These are phyloP conservation scores for Tetrahymena malaccensis DNA, from an alignment of 73 alveolate genomes.

Conservation along the genomic window DNA sequence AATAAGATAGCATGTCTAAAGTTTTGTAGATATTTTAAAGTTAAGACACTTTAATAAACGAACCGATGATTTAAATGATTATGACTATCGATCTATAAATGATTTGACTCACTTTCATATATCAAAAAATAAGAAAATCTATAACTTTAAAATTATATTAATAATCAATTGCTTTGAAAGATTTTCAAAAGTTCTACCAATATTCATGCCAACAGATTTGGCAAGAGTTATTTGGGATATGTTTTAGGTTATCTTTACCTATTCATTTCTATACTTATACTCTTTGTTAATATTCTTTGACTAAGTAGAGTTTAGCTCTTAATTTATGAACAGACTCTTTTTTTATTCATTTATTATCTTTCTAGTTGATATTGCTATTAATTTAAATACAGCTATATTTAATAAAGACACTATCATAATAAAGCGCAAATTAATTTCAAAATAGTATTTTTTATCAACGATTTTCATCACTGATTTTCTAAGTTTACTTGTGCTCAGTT, in stretches of 20 bases:
- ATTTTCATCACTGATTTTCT: background rate
- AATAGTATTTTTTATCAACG: background rate
- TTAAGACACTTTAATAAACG: background rate
- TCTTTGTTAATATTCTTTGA: background rate
- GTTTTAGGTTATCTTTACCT: background rate
- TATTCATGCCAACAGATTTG: background rate
- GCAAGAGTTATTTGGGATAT: background rate
- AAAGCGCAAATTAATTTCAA: background rate
- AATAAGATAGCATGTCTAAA: background rate
- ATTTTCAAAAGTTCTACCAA: background rate
- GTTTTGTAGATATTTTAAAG: background rate
- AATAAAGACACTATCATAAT: background rate
- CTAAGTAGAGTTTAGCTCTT: background rate
- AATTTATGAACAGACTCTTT: background rate
- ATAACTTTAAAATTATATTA: background rate
- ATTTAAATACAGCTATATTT: background rate
- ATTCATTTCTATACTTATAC: background rate
- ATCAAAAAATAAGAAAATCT: background rate
- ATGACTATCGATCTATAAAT: background rate
- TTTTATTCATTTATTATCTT: background rate
- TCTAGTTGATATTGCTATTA: background rate
- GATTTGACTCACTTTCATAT: background rate
- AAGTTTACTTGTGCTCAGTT: background rate
- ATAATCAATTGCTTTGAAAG: background rate
- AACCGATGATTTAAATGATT: background rate